Evolutionary conservation across 129 eudicot genomes (phyloP), one percentile per base, ranked within the genome.

Genomic region (Lactuca sativa): DNA sequence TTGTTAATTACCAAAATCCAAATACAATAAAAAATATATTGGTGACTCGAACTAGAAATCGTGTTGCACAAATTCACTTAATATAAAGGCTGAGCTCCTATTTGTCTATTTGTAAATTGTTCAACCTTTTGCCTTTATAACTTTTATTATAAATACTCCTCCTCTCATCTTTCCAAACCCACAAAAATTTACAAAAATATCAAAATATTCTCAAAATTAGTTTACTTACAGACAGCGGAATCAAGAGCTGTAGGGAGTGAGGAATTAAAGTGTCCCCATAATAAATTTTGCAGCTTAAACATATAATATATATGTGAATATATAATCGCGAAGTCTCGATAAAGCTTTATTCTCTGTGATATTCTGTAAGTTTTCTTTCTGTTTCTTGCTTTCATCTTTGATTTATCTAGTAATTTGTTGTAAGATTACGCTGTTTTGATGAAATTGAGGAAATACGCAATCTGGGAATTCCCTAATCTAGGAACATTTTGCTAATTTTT

Each of bases 341-440:
- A 4, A 6, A 47, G 51, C 33, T 56, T 58, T 66, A 54, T 17
- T 38, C 69, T 62, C 31, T 68, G 55, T 59, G 64, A 60, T 38
- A 67, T 38, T 68, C 56, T 69, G 80, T 76, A 53, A 76, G 80
- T 64, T 60, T 69, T 76, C 69, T 69, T 36, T 70, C 81, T 68
- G 14, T 60, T 67, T 7, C 69, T 36, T 62, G 10, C 13, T 60
- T 36, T 68, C 48, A n/a, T 63, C 52, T 40, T 36, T 64, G 48
- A 31, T 43, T 41, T 55, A 44, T 34, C 38, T 32, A 47, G 56
- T 44, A 32, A 51, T 71, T 5, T 59, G 60, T 48, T 56, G 55
- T 14, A 44, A 63, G 44, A 10, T 70, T 70, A 5, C 48, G 7
- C 15, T 12, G 38, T 62, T 62, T 25, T 56, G 47, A 58, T 70